Percentiles rank a stretch among this genome's conserved stretches.
Conservation (phyloP, 805 yeast genomes). For the Helenozyma rhizophorensis region DNA sequence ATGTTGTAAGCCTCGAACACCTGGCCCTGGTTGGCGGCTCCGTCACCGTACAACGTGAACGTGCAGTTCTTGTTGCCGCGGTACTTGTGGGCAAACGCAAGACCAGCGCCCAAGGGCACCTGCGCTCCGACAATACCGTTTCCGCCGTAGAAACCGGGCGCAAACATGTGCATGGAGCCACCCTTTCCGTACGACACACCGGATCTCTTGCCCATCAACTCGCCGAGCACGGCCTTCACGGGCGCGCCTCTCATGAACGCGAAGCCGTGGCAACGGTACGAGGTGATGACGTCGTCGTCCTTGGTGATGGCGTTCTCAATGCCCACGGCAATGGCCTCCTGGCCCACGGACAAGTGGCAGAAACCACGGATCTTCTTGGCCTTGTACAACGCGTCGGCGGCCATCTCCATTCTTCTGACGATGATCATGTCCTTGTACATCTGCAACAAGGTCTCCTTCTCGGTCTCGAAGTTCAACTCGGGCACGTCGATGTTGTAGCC, state of each 20-base stretch:
- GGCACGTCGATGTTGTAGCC: conserved; percentile 76
- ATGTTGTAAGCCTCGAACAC: conserved; percentile 96
- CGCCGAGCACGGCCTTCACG: conserved; percentile 86
- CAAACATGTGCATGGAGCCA: conserved; percentile 99
- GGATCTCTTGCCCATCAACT: conserved; percentile 91
- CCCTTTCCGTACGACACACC: conserved; percentile 98
- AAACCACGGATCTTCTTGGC: conserved; percentile 98
- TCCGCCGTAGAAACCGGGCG: conserved; percentile 96
- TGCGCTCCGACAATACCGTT: conserved; percentile 99
- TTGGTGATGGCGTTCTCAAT: conserved; percentile 89
- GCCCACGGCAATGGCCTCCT: conserved; percentile 98
- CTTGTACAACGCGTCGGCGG: conserved; percentile 95
- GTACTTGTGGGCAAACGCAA: conserved; percentile 98
- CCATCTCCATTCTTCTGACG: conserved; percentile 98
- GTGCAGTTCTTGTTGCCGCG: conserved; percentile 73
- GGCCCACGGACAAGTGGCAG: conserved; percentile 98
- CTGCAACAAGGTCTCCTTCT: conserved; percentile 73
- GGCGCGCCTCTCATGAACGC: conserved; percentile 95
- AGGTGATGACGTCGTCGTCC: conserved; percentile 87
- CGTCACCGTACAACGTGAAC: conserved; percentile 94
- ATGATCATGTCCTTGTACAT: conserved; percentile 96
- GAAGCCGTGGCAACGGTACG: conserved; percentile 99
- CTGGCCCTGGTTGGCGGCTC: conserved; percentile 99
- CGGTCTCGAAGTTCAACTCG: conserved; percentile 66
- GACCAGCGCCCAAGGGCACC: conserved; percentile 96